Percentiles rank a stretch among this genome's conserved stretches.
Conservation (phyloP, 2,329 filamentous ascomycete genomes). For the Shiraia bambusicola region DNA sequence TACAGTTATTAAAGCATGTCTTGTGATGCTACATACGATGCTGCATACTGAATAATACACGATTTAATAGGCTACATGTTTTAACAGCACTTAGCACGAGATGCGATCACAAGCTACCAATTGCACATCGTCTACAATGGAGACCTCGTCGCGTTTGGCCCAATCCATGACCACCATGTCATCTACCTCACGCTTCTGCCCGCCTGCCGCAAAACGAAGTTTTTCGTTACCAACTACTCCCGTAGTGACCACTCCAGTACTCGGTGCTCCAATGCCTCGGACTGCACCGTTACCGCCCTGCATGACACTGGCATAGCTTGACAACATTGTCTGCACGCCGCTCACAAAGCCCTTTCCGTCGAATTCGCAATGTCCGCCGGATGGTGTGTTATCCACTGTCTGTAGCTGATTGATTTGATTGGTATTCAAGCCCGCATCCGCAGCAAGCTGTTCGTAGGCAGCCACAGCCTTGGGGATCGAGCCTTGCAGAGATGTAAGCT, state of each 20-base stretch:
- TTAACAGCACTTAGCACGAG: slow-evolving; percentile 18
- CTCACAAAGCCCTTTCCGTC: slow-evolving; percentile 56
- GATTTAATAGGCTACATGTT: neutral
- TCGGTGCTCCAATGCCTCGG: slow-evolving; percentile 47
- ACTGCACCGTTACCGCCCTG: slow-evolving; percentile 56
- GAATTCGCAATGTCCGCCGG: slow-evolving; percentile 61
- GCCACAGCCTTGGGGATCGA: slow-evolving; percentile 54
- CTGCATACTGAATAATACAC: too few species aligned
- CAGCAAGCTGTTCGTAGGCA: slow-evolving; percentile 55
- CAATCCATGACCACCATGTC: slow-evolving; percentile 34
- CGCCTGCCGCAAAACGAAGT: slow-evolving; percentile 41
- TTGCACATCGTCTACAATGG: slow-evolving; percentile 22
- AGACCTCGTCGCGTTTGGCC: slow-evolving; percentile 23
- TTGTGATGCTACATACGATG: too few species aligned
- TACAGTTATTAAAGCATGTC: too few species aligned
- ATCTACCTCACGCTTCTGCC: slow-evolving; percentile 23
- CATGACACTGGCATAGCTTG: slow-evolving; percentile 56
- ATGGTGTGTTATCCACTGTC: slow-evolving; percentile 59
- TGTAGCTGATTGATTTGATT: slow-evolving; percentile 54
- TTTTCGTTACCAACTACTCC: slow-evolving; percentile 55
- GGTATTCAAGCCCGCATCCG: slow-evolving; percentile 47
- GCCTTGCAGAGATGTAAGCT: slow-evolving; percentile 53
- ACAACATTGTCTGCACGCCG: slow-evolving; percentile 60
- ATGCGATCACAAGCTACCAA: slow-evolving; percentile 27
- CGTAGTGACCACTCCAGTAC: slow-evolving; percentile 50